Evolutionary conservation across 176 grass and related monocot genomes (phyloP).

Genomic region (Ensete ventricosum): DNA sequence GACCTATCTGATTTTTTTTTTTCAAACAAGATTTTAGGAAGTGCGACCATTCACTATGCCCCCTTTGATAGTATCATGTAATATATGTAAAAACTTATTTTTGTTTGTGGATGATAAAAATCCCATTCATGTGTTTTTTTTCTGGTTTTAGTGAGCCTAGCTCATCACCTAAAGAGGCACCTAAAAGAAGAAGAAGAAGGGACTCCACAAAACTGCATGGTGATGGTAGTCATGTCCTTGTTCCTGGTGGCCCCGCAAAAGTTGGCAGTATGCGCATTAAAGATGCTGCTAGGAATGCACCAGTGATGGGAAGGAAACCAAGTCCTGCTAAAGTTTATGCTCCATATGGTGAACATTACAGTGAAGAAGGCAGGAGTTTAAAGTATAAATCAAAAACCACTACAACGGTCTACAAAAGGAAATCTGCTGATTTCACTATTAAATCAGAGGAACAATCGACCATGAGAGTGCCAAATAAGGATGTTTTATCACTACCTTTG

Average conservation of each 20-base stretch:
- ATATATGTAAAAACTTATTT: neutral
- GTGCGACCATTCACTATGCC: neutral
- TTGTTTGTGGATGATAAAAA: neutral
- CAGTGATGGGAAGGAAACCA: conserved; percentile 33
- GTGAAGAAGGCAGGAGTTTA: conserved; percentile 33
- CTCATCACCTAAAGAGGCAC: conserved; percentile 32
- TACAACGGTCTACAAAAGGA: conserved; percentile 40
- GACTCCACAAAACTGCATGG: conserved; percentile 36
- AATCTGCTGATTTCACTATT: conserved; percentile 32
- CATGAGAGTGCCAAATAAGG: conserved; percentile 45
- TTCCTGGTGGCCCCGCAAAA: conserved; percentile 34
- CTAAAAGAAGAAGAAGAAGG: conserved; percentile 92
- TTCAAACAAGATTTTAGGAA: neutral
- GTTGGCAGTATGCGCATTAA: conserved; percentile 34
- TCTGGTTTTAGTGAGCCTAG: conserved; percentile 44
- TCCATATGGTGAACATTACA: conserved; percentile 33
- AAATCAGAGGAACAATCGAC: conserved; percentile 30
- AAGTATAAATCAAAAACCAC: conserved; percentile 37
- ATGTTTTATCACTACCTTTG: conserved; percentile 34
- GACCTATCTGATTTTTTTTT: neutral
- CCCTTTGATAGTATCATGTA: neutral
- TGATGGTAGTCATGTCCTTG: conserved; percentile 35
- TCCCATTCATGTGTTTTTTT: neutral
- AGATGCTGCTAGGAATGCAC: conserved; percentile 33
- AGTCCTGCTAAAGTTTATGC: conserved; percentile 17